Conservation (phyloP, 1,284 basidiomycete genomes). For the Rhodotorula sp. region DNA sequence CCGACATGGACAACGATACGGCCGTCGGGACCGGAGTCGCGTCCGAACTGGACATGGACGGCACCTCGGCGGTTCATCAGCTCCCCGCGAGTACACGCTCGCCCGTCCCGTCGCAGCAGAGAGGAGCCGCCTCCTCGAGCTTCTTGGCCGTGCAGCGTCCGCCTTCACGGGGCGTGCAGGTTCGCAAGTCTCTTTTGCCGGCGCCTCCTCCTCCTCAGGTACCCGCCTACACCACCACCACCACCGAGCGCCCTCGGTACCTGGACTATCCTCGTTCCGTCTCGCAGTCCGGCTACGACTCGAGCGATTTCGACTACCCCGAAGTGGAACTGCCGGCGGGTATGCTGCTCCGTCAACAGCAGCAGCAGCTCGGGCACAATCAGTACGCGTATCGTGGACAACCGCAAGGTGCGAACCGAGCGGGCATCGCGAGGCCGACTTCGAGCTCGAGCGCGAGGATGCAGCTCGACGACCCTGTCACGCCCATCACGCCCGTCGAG, state of each 20-base stretch:
- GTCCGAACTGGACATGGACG: slow-evolving; percentile 28
- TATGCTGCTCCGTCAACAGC: background rate
- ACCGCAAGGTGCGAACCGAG: background rate
- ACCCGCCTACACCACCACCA: background rate
- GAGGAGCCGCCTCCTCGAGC: background rate
- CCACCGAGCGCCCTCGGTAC: background rate
- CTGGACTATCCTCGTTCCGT: background rate
- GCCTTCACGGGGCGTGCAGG: slow-evolving; percentile 11
- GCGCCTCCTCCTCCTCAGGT: background rate
- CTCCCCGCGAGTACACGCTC: background rate
- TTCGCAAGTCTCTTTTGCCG: background rate
- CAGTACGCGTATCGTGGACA: background rate
- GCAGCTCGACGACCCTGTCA: slow-evolving; percentile 7
- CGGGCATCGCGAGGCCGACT: slow-evolving; percentile 2
- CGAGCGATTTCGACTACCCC: slow-evolving; percentile 12
- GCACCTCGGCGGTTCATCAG: background rate
- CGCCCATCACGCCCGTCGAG: background rate
- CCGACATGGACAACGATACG: background rate
- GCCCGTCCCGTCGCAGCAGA: background rate
- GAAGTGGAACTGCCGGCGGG: slow-evolving; percentile 1
- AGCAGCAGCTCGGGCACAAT: background rate
- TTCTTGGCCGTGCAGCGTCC: slow-evolving; percentile 1
- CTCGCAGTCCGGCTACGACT: slow-evolving; percentile 19
- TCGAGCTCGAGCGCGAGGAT: slow-evolving; percentile 16
- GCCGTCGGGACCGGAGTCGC: slow-evolving; percentile 33